These are phyloP conservation scores for Exidia glandulosa DNA, from an alignment of 768 basidiomycete genomes.

Conservation along the genomic window DNA sequence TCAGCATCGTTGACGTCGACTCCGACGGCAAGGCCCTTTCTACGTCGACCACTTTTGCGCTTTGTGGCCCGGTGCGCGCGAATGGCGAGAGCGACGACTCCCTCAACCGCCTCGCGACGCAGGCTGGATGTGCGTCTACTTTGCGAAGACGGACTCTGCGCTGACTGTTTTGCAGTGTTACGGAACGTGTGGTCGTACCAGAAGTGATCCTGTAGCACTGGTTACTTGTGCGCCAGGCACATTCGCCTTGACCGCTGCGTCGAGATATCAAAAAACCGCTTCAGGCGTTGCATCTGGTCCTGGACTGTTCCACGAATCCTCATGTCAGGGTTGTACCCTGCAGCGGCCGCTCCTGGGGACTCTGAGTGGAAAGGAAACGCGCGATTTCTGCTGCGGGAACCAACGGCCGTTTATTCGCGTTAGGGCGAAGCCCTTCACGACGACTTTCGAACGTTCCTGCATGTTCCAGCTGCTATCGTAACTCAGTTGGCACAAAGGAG, in stretches of 20 bases:
- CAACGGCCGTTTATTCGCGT: too few relatives aligned
- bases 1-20: constrained; percentile 91
- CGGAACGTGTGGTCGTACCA: constrained; percentile 93
- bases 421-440: too few relatives aligned
- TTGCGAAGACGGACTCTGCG: not conserved
- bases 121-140: constrained; percentile 74
- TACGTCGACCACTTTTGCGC: constrained; percentile 84
- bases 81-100: constrained; percentile 96
- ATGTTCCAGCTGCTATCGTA: not conserved
- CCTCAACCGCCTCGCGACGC: constrained; percentile 90
- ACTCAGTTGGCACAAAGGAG: too few relatives aligned
- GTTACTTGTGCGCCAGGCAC: not conserved
- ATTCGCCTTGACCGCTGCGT: too few relatives aligned
- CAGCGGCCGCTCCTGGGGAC: too few relatives aligned
- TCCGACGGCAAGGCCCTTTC: constrained; percentile 67
- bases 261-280: too few relatives aligned
- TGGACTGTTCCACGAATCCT: too few relatives aligned
- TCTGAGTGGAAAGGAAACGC: too few relatives aligned
- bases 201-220: constrained; percentile 45
- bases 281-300: too few relatives aligned
- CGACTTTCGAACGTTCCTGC: too few relatives aligned
- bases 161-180: constrained; percentile 49
- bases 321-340: too few relatives aligned
- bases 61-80: constrained; percentile 88
- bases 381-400: too few relatives aligned